phyloP scores from a whole-genome alignment of 345 rosid species.

The Ceriops tagal region DNA sequence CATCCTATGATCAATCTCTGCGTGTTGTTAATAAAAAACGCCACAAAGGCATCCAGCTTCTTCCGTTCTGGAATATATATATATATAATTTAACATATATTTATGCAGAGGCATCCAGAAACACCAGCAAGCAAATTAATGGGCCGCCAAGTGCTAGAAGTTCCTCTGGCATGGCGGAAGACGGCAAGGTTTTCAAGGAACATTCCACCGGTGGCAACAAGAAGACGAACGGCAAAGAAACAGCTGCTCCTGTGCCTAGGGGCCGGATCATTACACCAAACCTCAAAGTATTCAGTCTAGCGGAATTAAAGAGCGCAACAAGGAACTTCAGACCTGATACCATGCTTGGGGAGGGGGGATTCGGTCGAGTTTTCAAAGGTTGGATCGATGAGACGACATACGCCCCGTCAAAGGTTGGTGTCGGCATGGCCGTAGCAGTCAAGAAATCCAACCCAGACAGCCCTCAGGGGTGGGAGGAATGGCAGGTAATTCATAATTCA shows the following conservation, averaged over 20 bases:
- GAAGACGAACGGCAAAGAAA: neutral
- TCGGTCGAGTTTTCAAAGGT: conserved; percentile 83
- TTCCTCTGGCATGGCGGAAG: neutral
- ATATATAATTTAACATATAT: neutral
- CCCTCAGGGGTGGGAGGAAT: conserved; percentile 63
- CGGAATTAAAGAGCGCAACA: conserved; percentile 58
- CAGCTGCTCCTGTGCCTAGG: neutral
- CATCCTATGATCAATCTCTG: too few species aligned
- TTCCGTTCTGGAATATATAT: neutral
- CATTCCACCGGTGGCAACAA: neutral
- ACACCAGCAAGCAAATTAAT: neutral
- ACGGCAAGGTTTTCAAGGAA: neutral
- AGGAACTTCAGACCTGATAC: conserved; percentile 72
- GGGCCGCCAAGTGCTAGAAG: neutral
- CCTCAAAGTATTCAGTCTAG: conserved; percentile 52
- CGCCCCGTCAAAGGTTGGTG: conserved; percentile 56
- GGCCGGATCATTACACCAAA: conserved; percentile 27
- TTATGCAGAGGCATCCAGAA: neutral
- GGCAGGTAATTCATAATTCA: conserved; percentile 51
- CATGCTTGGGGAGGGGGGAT: conserved; percentile 84
- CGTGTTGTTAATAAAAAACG: too few species aligned
- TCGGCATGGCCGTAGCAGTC: conserved; percentile 79
- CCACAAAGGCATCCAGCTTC: neutral
- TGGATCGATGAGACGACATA: conserved; percentile 59
- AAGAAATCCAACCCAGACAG: conserved; percentile 80